Base-by-base conservation (phyloP, 805 yeast species). In the Sugiyamaella valdiviana region DNA sequence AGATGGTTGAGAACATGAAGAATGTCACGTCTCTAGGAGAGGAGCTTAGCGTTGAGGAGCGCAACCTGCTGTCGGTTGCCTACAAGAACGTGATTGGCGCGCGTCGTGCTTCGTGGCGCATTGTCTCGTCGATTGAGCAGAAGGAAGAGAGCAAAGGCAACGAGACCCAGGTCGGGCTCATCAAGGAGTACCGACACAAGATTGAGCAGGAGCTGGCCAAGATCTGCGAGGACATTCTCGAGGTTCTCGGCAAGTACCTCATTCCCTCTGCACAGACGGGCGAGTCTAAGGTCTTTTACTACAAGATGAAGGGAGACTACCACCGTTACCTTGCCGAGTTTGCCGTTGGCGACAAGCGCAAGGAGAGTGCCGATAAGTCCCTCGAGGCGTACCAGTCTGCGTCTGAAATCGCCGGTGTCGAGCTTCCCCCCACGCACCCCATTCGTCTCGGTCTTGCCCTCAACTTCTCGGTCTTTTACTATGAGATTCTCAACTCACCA, bases 221-320 rank as follows among this genome's bases (percentile, higher is more conserved):
- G 69, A 90, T 91, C 65, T 89, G 97, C 73, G 95, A 88, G 65
- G 97, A 90, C 69, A 90, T 93, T 64, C 76, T 93, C 64, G 75
- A 82, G 38, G 96, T 91, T 54, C 79, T 93, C 67, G 82, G 88
- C 58, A 78, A 85, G 63, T 95, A 89, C 71, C 82, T 91, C 71
- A 88, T 91, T 64, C 90, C 96, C 59, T 77, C 91, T 55, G 97
- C 98, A 55, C 87, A 84, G 68, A 81, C 95, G 58, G 97, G 97
- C 64, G 99, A 93, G 75, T 89, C 96, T 45, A 89, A 91, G 78
- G 98, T 91, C 49, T 91, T 91, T 73, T 91, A 91, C 79, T 89
- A 87, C 77, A 91, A 91, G 80, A 91, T 91, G 98, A 91, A 91
- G 77, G 99, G 98, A 78, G 99, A 91, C 72, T 91, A 91, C 78